These are phyloP conservation scores for Choanephora cucurbitarum DNA, from an alignment of 371 early-diverging fungal species.

Conservation along the genomic window DNA sequence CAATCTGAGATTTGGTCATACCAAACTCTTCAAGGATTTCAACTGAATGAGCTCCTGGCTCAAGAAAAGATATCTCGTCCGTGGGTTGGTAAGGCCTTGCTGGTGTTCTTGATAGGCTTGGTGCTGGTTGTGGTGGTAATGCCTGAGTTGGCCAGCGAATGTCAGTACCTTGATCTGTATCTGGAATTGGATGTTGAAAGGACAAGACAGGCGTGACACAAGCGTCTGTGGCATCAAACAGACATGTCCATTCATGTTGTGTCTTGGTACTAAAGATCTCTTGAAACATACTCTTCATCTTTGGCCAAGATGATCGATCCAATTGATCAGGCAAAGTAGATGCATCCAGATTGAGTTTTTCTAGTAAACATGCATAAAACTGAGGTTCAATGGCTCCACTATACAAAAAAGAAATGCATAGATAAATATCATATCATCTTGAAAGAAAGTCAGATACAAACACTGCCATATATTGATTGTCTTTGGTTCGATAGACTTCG, in stretches of 20 bases:
- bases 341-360: constrained; percentile 51
- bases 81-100: constrained; percentile 31
- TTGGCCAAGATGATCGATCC: constrained; percentile 57
- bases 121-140: constrained; percentile 59
- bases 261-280: constrained; percentile 59
- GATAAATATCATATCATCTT: no score
- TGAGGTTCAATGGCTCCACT: constrained; percentile 76
- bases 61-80: constrained; percentile 37
- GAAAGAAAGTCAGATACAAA: no score
- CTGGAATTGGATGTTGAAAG: constrained; percentile 44
- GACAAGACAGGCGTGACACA: constrained; percentile 75
- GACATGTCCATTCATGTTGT: constrained; percentile 66
- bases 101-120: constrained; percentile 64
- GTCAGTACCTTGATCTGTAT: constrained; percentile 9
- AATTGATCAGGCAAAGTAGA: constrained; percentile 53
- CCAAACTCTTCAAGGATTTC: constrained; percentile 60
- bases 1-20: constrained; percentile 23
- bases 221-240: constrained; percentile 71
- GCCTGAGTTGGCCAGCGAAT: constrained; percentile 37
- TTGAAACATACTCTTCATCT: constrained; percentile 53
- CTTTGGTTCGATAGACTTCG: constrained; percentile 71
- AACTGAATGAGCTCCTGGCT: constrained; percentile 57
- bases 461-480: constrained; percentile 70
- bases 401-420: background rate
- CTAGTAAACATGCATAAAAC: constrained; percentile 64